Conservation (phyloP, 2,329 filamentous ascomycete genomes). For the Penicillium freii region DNA sequence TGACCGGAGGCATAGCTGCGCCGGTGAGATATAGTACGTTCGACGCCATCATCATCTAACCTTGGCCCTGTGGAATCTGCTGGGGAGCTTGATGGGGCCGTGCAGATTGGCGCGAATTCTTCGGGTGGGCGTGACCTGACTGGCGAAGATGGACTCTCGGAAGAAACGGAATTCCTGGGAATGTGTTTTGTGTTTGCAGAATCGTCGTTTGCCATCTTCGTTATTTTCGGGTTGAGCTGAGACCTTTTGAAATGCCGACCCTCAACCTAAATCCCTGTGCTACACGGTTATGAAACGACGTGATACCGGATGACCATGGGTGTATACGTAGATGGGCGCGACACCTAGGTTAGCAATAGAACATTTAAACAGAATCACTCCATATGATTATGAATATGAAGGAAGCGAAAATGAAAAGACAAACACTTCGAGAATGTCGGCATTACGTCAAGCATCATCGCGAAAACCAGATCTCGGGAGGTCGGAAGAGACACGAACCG, state of each 20-base stretch:
- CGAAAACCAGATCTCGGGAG: slow-evolving; percentile 5
- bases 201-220: background rate
- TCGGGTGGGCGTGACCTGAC: background rate
- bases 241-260: background rate
- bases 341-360: background rate
- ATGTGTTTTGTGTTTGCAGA: background rate
- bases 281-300: background rate
- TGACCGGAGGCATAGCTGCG: slow-evolving; percentile 24
- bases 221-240: background rate
- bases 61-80: background rate
- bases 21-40: slow-evolving; percentile 27
- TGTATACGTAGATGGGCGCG: background rate
- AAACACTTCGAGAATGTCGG: background rate
- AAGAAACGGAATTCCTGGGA: background rate
- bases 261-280: background rate
- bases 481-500: slow-evolving; percentile 9
- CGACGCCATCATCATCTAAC: slow-evolving; percentile 18
- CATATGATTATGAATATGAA: too few species aligned
- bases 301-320: background rate
- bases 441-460: slow-evolving; percentile 21
- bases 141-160: background rate
- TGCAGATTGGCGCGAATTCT: slow-evolving; percentile 15
- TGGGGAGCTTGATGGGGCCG: slow-evolving; percentile 1
- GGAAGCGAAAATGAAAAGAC: background rate
- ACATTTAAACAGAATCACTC: background rate